Evolutionary conservation across 768 basidiomycete genomes (phyloP), one percentile per base, ranked within the genome.

Genomic region (Sporobolomyces roseus): DNA sequence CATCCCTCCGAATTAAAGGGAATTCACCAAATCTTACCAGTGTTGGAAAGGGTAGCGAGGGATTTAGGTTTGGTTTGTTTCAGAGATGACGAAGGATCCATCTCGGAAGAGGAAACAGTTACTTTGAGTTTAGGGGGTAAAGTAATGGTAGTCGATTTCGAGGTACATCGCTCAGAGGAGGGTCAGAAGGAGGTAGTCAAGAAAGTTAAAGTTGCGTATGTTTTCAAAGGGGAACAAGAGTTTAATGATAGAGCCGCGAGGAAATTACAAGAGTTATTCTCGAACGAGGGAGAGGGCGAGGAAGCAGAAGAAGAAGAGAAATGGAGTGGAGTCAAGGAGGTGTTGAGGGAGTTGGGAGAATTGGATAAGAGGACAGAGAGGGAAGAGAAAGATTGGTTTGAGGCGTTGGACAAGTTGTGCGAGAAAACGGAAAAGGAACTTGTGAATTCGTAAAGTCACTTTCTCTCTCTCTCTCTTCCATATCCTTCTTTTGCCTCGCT

Each of bases 141-240:
- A 25, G 62, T 64, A 56, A 67, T 72, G 70, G 70, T 64, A 29
- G 53, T 72, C 48, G 70, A 72, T 36, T 27, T 67, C 25, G 50
- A 67, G 33, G 59, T 72, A 14, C 32, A 52, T 32, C 46, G 48
- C 16, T 8, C 16, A 13, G 25, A 50, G 27, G 29, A 36, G 8
- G 55, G 36, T 4, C 9, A 19, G 33, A 16, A 36, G 38, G 53
- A 54, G 12, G 19, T 8, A 41, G 58, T 63, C 36, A 55, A 48
- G 30, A 30, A 12, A 16, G 45, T 63, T 33, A 72, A 72, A 58
- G 61, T 72, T 41, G 58, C 66, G 25, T 72, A 72, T 30, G 66
- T 67, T 21, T 53, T 33, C 21, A 63, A 36, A 8, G 63, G 59
- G 25, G 38, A 59, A 43, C 58, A 62, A 35, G 49, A 52, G 1